phyloP scores from a whole-genome alignment of 768 basidiomycete genomes.

The Lentinula aciculospora region DNA sequence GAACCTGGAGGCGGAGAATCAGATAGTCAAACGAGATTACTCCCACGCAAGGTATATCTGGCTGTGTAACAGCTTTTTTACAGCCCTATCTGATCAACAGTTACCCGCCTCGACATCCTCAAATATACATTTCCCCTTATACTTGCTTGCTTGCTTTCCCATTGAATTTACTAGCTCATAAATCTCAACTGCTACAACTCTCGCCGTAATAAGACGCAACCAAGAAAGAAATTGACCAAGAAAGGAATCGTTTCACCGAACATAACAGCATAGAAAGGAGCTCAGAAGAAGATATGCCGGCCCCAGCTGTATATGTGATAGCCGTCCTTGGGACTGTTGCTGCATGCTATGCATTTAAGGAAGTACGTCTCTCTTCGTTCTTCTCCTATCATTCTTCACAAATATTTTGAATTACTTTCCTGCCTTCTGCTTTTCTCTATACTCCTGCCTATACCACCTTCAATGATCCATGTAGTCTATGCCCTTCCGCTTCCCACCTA shows the following conservation, averaged over 20 bases:
- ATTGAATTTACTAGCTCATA: background rate
- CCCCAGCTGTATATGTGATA: background rate
- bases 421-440: background rate
- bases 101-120: background rate
- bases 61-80: background rate
- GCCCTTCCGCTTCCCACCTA: too few relatives aligned
- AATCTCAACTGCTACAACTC: too few relatives aligned
- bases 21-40: too few relatives aligned
- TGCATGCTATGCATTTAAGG: background rate
- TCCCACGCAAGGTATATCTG: too few relatives aligned
- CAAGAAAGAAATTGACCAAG: too few relatives aligned
- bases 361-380: background rate
- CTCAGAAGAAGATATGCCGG: background rate
- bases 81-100: background rate
- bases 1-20: too few relatives aligned
- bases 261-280: too few relatives aligned
- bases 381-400: background rate
- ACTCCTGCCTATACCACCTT: background rate
- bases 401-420: background rate
- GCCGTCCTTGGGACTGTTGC: constrained; percentile 1
- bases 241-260: too few relatives aligned
- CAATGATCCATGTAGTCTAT: too few relatives aligned
- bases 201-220: too few relatives aligned
- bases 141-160: background rate
- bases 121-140: background rate